These are phyloP conservation scores for Malassezia furfur DNA, from an alignment of 1,284 basidiomycete species.

Conservation along the genomic window DNA sequence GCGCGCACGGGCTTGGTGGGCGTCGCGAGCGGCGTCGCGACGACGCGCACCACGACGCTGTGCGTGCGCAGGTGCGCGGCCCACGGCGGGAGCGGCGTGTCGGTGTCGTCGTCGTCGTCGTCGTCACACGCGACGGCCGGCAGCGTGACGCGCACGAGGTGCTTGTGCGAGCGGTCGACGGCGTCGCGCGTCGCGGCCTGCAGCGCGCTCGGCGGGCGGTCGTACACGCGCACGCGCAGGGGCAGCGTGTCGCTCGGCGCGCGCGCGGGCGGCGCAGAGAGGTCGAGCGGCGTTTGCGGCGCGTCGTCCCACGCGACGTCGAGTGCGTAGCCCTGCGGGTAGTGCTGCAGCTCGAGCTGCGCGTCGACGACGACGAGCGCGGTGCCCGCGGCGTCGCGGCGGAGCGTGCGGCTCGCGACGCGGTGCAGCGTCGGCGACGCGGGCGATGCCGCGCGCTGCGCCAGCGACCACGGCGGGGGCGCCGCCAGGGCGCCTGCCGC, in stretches of 20 bases:
- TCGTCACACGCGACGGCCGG: slow-evolving; percentile 14
- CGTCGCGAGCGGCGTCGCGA: slow-evolving; percentile 10
- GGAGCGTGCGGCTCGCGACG: slow-evolving; percentile 26
- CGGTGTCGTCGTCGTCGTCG: neutral
- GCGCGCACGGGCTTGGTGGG: neutral
- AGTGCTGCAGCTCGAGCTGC: slow-evolving; percentile 43
- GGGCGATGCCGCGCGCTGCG: slow-evolving; percentile 14
- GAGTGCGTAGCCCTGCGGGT: slow-evolving; percentile 39
- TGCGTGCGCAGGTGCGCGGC: slow-evolving; percentile 18
- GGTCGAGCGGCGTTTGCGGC: neutral
- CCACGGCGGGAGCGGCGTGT: slow-evolving; percentile 20
- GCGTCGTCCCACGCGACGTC: slow-evolving; percentile 21
- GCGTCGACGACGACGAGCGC: slow-evolving; percentile 33
- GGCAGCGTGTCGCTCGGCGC: slow-evolving; percentile 21
- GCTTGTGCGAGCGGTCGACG: slow-evolving; percentile 33
- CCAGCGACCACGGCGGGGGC: slow-evolving; percentile 20
- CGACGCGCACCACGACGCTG: slow-evolving; percentile 28
- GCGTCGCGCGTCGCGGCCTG: slow-evolving; percentile 41
- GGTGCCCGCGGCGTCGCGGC: slow-evolving; percentile 21
- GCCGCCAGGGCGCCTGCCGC: slow-evolving; percentile 15
- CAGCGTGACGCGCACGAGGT: slow-evolving; percentile 35
- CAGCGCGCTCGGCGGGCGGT: slow-evolving; percentile 43
- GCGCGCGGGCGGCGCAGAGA: neutral
- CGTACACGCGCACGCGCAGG: slow-evolving; percentile 27
- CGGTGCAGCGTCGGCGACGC: slow-evolving; percentile 23